A percentile compares a stretch with the other conserved stretches of the same genome.
Evolutionary conservation across 805 yeast genomes (phyloP).

Genomic region (Grigorovia humatica): DNA sequence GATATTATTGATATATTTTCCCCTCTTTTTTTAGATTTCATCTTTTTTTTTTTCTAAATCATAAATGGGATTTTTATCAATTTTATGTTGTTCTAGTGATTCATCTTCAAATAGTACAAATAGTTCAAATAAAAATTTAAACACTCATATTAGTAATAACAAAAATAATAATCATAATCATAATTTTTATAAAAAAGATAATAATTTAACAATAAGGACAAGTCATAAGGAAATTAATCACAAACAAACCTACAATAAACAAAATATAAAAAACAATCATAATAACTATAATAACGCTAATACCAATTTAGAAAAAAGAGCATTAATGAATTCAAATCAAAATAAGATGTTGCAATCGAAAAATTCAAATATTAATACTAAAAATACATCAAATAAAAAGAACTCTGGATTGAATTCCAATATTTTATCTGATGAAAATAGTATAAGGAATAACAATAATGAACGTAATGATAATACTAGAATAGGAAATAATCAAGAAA

Average conservation of each 20-base stretch:
- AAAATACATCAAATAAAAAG: not conserved
- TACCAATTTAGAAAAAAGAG: not conserved
- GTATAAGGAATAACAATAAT: not conserved
- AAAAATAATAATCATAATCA: slow-evolving; percentile 1
- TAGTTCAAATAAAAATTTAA: not conserved
- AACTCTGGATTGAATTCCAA: no score
- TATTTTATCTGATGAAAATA: not conserved
- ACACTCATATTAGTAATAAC: slow-evolving; percentile 4
- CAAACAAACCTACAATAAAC: not conserved
- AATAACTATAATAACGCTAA: not conserved
- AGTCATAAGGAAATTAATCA: not conserved
- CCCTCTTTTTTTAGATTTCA: no score
- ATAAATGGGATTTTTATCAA: slow-evolving; percentile 30
- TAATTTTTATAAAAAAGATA: not conserved
- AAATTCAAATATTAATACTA: not conserved
- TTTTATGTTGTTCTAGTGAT: slow-evolving; percentile 28
- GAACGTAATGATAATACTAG: not conserved
- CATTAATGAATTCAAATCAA: slow-evolving; percentile 1
- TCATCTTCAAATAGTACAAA: slow-evolving; percentile 4
- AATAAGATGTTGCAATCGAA: not conserved
- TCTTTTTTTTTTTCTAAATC: no score
- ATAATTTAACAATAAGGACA: not conserved
- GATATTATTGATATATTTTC: no score
- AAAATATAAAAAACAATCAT: not conserved
- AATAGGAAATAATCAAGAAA: no score